Evolutionary conservation across 73 alveolate species (phyloP).

Genomic region (Tetrahymena borealis): DNA sequence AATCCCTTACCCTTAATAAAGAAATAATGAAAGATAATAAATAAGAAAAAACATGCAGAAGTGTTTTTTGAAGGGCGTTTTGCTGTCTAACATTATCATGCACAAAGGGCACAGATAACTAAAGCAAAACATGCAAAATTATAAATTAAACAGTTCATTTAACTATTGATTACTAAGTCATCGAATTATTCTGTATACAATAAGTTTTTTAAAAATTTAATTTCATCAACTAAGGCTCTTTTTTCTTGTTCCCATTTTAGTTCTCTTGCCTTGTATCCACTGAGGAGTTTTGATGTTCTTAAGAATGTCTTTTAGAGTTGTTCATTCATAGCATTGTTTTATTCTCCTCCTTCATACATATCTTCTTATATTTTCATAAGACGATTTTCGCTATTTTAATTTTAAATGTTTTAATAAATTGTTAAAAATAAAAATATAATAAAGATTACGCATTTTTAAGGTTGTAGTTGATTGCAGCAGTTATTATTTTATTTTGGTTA

Average conservation of each 20-base stretch:
- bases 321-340: neutral
- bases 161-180: neutral
- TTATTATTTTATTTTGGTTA: neutral
- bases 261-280: neutral
- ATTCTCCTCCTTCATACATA: neutral
- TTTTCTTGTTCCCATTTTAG: neutral
- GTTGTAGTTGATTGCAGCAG: neutral
- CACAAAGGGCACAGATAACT: neutral
- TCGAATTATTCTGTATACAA: constrained; percentile 1
- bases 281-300: neutral
- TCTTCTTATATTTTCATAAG: neutral
- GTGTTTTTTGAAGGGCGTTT: neutral
- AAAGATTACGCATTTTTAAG: neutral
- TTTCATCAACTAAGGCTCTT: neutral
- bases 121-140: neutral
- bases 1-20: no score
- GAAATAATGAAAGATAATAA: neutral
- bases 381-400: neutral
- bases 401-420: neutral
- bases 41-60: neutral
- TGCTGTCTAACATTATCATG: neutral
- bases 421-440: neutral
- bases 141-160: neutral
- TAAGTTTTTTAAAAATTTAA: neutral
- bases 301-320: neutral